Base-by-base conservation (phyloP, 805 yeast species). In the Metschnikowia reukaufii region DNA sequence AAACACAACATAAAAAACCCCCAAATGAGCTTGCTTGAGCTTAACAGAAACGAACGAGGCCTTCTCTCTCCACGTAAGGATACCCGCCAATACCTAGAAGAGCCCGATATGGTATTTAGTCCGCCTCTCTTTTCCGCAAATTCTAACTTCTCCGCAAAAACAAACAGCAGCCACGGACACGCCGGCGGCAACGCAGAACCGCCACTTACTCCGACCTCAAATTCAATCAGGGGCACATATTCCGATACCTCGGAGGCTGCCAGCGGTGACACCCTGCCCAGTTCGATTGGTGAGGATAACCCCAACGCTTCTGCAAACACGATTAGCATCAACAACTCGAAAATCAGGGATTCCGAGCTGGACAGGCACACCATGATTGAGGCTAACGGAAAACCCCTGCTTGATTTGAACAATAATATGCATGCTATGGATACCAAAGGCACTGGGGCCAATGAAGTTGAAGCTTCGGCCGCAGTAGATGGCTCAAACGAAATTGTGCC, bases 121-220 rank as follows among this genome's bases (percentile, higher is more conserved):
- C 44, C 48, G 44, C 40, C 48, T 23, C 29, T 39, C 18, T 36
- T 36, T n/a, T 30, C 48, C n/a, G 40, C 40, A 12, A 32, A 12
- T 17, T 12, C 44, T 10, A 33, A 21, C 40, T 36, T 29, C 31
- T 25, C 39, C 33, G 18, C 39, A 6, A 10, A 15, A 12, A 16
- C 37, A 7, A 34, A 39, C 6, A 35, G 25, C 39, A 39, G 16
- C 17, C 31, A 52, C 50, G 8, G 48, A 47, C 18, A 50, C 54
- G 32, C 52, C 52, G n/a, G 45, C 50, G 2, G 40, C 52, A 30
- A 30, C 46, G 31, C 35, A 18, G 43, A 44, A 16, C 18, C 44
- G 12, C 56, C 52, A 8, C 51, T 54, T n/a, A 53, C 59, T 25
- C 57, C 59, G 10, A 51, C 57, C 3, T 50, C 55, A 4, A 40